Conservation (phyloP, 163 green algal genomes). For the Scenedesmus sp. region DNA sequence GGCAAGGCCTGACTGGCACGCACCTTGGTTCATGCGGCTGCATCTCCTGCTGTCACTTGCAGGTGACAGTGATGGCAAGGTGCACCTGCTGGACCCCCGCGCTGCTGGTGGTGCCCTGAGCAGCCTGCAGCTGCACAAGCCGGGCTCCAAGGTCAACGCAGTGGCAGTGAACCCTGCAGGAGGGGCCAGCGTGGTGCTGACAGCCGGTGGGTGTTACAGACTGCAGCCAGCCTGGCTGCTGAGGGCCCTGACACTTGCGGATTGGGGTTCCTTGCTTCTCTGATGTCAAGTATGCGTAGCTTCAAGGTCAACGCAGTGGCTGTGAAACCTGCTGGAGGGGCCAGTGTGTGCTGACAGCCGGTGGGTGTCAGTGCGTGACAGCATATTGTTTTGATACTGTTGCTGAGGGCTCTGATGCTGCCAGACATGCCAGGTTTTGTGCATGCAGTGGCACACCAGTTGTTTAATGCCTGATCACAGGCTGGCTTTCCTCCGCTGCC, state of each 20-base stretch:
- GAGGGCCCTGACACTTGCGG: background rate
- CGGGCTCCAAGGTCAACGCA: conserved; percentile 74
- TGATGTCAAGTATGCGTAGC: background rate
- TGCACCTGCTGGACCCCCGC: conserved; percentile 77
- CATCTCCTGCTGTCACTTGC: conserved; percentile 44
- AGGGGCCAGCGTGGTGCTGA: conserved; percentile 74
- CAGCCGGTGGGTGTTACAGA: conserved; percentile 67
- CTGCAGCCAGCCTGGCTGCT: background rate
- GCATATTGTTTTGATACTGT: background rate
- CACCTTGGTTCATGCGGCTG: background rate
- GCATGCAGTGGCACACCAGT: background rate
- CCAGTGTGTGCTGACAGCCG: no score
- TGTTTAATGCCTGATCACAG: background rate
- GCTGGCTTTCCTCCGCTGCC: background rate
- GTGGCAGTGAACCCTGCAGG: conserved; percentile 80
- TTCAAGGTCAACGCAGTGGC: background rate
- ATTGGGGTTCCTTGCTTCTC: background rate
- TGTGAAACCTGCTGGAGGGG: background rate
- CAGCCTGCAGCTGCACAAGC: conserved; percentile 76
- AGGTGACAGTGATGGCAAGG: conserved; percentile 76
- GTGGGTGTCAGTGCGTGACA: no score
- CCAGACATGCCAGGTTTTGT: background rate
- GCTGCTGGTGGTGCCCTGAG: conserved; percentile 33
- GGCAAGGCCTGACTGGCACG: no score
- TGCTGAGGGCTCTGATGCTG: background rate